Conservation (phyloP, 805 yeast species). For the Hanseniaspora nectarophila region DNA sequence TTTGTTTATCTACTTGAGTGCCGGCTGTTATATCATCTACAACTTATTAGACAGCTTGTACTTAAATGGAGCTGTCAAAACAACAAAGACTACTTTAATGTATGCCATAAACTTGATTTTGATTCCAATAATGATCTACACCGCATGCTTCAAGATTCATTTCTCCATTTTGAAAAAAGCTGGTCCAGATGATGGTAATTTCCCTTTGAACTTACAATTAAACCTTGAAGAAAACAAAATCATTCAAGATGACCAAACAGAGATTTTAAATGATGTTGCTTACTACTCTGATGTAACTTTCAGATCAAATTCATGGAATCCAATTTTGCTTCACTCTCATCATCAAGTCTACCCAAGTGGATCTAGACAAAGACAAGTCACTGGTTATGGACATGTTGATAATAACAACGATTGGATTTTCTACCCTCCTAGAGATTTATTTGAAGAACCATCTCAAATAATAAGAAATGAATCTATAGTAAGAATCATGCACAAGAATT, state of each 20-base stretch:
- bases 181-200: conserved; percentile 89
- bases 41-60: conserved; percentile 39
- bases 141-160: conserved; percentile 68
- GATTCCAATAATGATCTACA: conserved; percentile 59
- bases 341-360: conserved; percentile 63
- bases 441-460: conserved; percentile 24
- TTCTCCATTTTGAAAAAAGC: conserved; percentile 61
- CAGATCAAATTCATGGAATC: conserved; percentile 60
- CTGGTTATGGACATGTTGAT: conserved; percentile 69
- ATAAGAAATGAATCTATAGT: conserved; percentile 50
- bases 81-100: conserved; percentile 20
- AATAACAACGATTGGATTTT: conserved; percentile 58
- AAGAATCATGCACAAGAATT: conserved; percentile 50
- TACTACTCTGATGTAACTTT: conserved; percentile 38
- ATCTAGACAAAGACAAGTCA: conserved; percentile 63
- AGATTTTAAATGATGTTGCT: conserved; percentile 48
- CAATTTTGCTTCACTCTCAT: conserved; percentile 67
- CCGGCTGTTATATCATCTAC: conserved; percentile 47
- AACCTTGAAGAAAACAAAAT: conserved; percentile 61
- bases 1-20: conserved; percentile 47
- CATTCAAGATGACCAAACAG: conserved; percentile 33
- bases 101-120: conserved; percentile 42
- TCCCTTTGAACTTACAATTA: conserved; percentile 82
- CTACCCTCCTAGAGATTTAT: conserved; percentile 36
- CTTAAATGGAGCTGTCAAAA: conserved; percentile 63